These are phyloP conservation scores for Kodamaea hsintzibuensis DNA, from an alignment of 805 yeast species.

Conservation along the genomic window DNA sequence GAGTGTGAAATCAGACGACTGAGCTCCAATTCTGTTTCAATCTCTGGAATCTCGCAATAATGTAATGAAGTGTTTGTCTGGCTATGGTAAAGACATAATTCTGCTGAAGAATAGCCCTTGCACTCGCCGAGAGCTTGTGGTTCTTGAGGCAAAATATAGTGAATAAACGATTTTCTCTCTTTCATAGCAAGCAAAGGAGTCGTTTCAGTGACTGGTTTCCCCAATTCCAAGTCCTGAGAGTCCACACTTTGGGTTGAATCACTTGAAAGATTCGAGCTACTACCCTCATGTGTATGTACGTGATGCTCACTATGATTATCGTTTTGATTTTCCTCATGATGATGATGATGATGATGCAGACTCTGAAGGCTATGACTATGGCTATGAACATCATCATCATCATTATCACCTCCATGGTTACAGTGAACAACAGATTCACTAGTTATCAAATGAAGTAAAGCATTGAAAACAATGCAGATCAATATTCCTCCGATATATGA, in stretches of 20 bases:
- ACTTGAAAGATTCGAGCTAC: background rate
- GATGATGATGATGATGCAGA: constrained; percentile 14
- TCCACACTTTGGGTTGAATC: constrained; percentile 5
- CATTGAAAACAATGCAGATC: constrained; percentile 61
- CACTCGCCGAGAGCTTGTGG: constrained; percentile 42
- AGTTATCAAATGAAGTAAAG: constrained; percentile 68
- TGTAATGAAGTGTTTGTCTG: constrained; percentile 23
- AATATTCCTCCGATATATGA: constrained; percentile 60
- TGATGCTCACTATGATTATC: constrained; percentile 11
- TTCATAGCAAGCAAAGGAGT: constrained; percentile 17
- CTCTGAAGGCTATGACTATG: constrained; percentile 2
- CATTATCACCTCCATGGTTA: constrained; percentile 53
- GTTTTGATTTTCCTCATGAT: constrained; percentile 9
- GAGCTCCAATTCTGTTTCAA: background rate
- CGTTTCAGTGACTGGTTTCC: constrained; percentile 11
- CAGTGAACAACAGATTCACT: constrained; percentile 86
- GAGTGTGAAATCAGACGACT: background rate
- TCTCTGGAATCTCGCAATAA: constrained; percentile 42
- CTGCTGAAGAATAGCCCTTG: constrained; percentile 49
- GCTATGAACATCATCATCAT: constrained; percentile 12
- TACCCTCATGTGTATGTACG: constrained; percentile 18
- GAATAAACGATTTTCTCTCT: constrained; percentile 26
- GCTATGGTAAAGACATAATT: constrained; percentile 23
- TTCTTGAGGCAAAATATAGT: constrained; percentile 24
- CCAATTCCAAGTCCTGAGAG: constrained; percentile 3